Evolutionary conservation across 2,329 filamentous ascomycete genomes (phyloP), one percentile per base, ranked within the genome.

Genomic region (Lasiodiplodia hormozganensis): DNA sequence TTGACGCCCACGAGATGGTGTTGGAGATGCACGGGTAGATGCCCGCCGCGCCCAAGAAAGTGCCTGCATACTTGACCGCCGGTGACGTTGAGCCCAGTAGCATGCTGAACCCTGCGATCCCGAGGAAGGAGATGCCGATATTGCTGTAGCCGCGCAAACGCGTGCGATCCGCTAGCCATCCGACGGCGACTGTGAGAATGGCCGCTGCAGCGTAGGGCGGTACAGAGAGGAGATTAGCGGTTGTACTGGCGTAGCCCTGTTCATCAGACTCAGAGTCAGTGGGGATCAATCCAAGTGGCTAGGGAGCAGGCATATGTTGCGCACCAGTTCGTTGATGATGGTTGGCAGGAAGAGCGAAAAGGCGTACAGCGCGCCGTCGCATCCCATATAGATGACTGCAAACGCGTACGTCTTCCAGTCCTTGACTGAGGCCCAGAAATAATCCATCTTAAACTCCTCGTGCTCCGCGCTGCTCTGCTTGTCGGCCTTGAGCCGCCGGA

Each of bases 11-110:
- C 2, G 90, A 89, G 71, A 97, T 93, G 0, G 93, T 97, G 76
- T 97, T 96, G 10, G 93, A 82, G 68, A 97, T 92, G 74, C 89
- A 91, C 0, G 94, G 94, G 75, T 97, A 97, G 73, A 97, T 97
- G 0, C 94, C 94, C 68, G 95, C 83, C 0, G 94, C 94, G 0
- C 91, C 94, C 0, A 97, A 83, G 79, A 97, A 97, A 0, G 89
- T 92, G 0, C 92, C 94, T 0, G 90, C 91, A 76, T 97, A 97
- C 75, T 94, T 90, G 0, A 95, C 88, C 0, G 84, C 85, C 0
- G 93, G 84, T 5, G 83, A 82, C 3, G 85, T 82, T 4, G 87
- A 88, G 1, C 87, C 88, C 1, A 97, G 83, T 2, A 97, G 85
- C 90, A 97, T 94, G 49, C 85, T 78, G 76, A 97, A 97, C 0